Evolutionary conservation across 768 basidiomycete species (phyloP).

Genomic region (Tricholoma sp.): DNA sequence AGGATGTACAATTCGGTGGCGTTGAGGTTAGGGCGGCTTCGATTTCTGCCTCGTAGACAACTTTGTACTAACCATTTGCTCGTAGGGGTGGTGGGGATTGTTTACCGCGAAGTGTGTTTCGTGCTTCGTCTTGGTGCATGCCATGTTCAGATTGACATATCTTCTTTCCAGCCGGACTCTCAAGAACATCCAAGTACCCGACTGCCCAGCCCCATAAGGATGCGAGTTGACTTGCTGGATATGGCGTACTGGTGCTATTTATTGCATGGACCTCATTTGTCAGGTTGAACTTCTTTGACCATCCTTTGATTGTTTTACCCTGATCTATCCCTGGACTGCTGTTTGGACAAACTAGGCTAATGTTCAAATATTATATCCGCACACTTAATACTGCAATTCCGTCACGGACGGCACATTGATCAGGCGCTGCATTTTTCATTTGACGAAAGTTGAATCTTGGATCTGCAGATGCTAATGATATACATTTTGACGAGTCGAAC

Average conservation of each 20-base stretch:
- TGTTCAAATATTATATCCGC: not conserved
- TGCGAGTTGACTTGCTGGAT: not conserved
- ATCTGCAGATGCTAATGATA: too few species aligned
- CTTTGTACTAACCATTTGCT: constrained; percentile 1
- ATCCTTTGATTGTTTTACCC: not conserved
- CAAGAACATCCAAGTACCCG: constrained; percentile 65
- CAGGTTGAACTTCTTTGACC: not conserved
- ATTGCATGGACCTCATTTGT: not conserved
- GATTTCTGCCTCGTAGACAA: not conserved
- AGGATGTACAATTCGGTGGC: constrained; percentile 68
- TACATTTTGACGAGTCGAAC: too few species aligned
- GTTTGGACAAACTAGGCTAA: not conserved
- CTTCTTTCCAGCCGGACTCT: constrained; percentile 50
- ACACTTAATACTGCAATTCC: not conserved
- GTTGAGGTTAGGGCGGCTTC: constrained; percentile 41
- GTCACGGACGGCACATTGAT: too few species aligned
- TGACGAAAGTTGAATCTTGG: too few species aligned
- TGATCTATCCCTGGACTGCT: not conserved
- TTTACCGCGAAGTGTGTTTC: constrained; percentile 37
- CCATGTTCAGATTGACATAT: not conserved
- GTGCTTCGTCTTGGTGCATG: not conserved
- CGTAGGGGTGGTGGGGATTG: constrained; percentile 44
- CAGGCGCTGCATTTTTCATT: too few species aligned
- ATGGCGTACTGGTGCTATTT: not conserved
- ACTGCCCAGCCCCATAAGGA: constrained; percentile 40